Percentiles rank a stretch among this genome's conserved stretches.
These are phyloP conservation scores for Parasarocladium wereldwijsianum DNA, from an alignment of 2,329 filamentous ascomycete genomes.

Conservation along the genomic window DNA sequence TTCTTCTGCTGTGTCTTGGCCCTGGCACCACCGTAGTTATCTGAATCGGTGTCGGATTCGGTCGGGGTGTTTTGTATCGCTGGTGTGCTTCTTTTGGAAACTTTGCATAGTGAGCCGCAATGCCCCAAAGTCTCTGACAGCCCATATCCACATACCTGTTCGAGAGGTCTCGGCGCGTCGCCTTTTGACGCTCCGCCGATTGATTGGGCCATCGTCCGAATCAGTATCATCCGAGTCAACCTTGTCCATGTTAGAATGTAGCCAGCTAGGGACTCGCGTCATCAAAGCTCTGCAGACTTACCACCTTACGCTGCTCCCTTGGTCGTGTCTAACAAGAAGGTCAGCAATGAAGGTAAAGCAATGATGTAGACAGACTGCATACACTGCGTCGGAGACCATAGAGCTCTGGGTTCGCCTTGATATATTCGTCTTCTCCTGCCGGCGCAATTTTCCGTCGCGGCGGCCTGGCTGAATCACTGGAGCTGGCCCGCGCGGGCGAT, in stretches of 20 bases:
- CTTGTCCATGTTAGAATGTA: constrained; percentile 13
- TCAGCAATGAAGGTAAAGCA: constrained; percentile 9
- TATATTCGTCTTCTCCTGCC: constrained; percentile 65
- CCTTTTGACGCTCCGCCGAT: constrained; percentile 49
- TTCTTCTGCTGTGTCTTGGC: constrained; percentile 59
- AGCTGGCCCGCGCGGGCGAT: constrained; percentile 45
- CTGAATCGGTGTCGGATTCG: constrained; percentile 57
- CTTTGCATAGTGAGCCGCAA: constrained; percentile 17
- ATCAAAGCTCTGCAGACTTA: constrained; percentile 21
- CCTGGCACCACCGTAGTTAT: constrained; percentile 60
- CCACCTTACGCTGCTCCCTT: constrained; percentile 41
- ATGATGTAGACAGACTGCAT: constrained; percentile 4
- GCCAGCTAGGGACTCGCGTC: not conserved
- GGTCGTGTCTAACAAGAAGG: constrained; percentile 32
- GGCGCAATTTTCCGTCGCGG: constrained; percentile 61
- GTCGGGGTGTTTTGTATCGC: constrained; percentile 36
- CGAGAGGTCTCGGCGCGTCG: constrained; percentile 52
- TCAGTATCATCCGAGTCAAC: constrained; percentile 49
- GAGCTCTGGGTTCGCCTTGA: constrained; percentile 81
- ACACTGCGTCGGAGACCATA: constrained; percentile 92
- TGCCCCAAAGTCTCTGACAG: constrained; percentile 2
- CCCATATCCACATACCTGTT: constrained; percentile 34
- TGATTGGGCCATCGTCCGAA: constrained; percentile 49
- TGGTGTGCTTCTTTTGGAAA: constrained; percentile 46
- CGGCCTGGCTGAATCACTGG: constrained; percentile 52